Conservation (phyloP, 305 asterid species). For the Plantago coronopus region DNA sequence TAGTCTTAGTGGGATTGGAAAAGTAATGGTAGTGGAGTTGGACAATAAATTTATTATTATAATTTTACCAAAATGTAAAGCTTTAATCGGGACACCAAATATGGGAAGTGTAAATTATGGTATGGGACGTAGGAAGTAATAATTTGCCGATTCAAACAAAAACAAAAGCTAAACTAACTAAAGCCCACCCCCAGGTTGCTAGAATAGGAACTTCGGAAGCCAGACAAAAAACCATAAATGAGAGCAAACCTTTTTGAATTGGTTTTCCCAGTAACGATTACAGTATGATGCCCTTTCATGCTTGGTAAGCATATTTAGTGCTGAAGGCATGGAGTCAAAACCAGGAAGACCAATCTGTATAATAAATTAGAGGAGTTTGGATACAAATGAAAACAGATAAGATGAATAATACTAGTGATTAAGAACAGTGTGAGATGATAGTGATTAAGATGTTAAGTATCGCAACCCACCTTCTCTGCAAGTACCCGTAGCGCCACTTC, state of each 20-base stretch:
- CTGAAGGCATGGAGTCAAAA: slow-evolving; percentile 96
- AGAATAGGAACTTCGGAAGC: slow-evolving; percentile 3
- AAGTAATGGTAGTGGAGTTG: no score
- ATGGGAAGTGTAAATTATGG: no score
- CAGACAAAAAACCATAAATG: slow-evolving; percentile 17
- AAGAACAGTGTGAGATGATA: no score
- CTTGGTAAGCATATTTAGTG: slow-evolving; percentile 90
- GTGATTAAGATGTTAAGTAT: slow-evolving; percentile 23
- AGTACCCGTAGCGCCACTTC: slow-evolving; percentile 98
- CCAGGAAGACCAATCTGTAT: slow-evolving; percentile 99
- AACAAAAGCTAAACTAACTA: no score
- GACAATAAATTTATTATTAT: no score
- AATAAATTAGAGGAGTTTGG: slow-evolving; percentile 26
- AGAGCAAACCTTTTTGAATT: slow-evolving; percentile 87
- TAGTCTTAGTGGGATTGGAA: no score
- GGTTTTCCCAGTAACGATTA: slow-evolving; percentile 95
- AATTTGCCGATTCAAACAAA: no score
- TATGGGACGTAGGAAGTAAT: no score
- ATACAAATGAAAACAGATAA: slow-evolving; percentile 17
- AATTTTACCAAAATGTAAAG: no score
- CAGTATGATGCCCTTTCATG: slow-evolving; percentile 97
- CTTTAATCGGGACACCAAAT: no score
- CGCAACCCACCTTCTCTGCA: slow-evolving; percentile 81
- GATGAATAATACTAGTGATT: slow-evolving; percentile 11
- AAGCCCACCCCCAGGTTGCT: slow-evolving; percentile 2